Evolutionary conservation across 2,329 filamentous ascomycete genomes (phyloP).

Genomic region (Microdochium trichocladiopsis): DNA sequence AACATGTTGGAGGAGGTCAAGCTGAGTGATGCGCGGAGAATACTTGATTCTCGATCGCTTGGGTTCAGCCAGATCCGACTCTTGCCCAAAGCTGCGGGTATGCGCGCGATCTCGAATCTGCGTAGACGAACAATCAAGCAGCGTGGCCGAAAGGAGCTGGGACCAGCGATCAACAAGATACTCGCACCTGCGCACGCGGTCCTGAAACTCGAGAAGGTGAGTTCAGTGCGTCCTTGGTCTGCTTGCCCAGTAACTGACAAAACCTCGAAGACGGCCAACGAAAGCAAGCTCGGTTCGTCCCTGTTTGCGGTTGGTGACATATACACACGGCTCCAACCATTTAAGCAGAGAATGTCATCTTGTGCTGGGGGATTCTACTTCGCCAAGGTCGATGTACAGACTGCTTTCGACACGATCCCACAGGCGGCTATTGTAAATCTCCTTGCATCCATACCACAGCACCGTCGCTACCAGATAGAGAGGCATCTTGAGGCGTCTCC

Average conservation of each 20-base stretch:
- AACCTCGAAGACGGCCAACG: slow-evolving; percentile 32
- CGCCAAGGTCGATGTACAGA: slow-evolving; percentile 84
- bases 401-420: slow-evolving; percentile 93
- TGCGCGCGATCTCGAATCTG: slow-evolving; percentile 85
- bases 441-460: slow-evolving; percentile 47
- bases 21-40: slow-evolving; percentile 41
- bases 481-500: slow-evolving; percentile 67
- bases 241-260: slow-evolving; percentile 4
- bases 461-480: slow-evolving; percentile 60
- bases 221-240: slow-evolving; percentile 2
- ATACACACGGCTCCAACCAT: slow-evolving; percentile 63
- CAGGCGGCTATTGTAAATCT: slow-evolving; percentile 66
- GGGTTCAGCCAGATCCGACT: slow-evolving; percentile 76
- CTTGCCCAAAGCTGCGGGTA: slow-evolving; percentile 69
- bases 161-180: slow-evolving; percentile 40
- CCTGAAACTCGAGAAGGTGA: slow-evolving; percentile 71
- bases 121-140: slow-evolving; percentile 51
- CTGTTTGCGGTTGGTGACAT: slow-evolving; percentile 79
- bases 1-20: slow-evolving; percentile 76
- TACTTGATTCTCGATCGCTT: slow-evolving; percentile 56
- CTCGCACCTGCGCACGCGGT: slow-evolving; percentile 69
- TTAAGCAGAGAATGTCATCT: slow-evolving; percentile 46
- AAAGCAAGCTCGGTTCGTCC: slow-evolving; percentile 64
- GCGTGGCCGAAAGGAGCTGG: slow-evolving; percentile 28
- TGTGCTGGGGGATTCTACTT: slow-evolving; percentile 59